Evolutionary conservation across 2,329 filamentous ascomycete genomes (phyloP).

Genomic region (Pseudogymnoascus sp.): DNA sequence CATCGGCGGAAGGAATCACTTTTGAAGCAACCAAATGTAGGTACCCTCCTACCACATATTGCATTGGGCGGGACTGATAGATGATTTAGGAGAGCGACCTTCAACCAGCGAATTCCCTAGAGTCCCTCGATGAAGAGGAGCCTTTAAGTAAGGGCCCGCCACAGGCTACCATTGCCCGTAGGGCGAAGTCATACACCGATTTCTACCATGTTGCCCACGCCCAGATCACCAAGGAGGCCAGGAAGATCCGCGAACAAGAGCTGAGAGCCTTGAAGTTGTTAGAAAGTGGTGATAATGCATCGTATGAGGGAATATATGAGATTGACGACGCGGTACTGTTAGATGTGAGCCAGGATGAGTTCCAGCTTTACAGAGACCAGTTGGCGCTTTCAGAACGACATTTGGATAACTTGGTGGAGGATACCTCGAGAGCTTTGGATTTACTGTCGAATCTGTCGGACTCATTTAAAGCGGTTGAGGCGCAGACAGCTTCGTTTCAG

Average conservation of each 20-base stretch:
- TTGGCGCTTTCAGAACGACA: constrained; percentile 74
- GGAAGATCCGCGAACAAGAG: constrained; percentile 18
- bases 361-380: constrained; percentile 76
- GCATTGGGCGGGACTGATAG: constrained; percentile 31
- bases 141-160: constrained; percentile 54
- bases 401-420: constrained; percentile 68
- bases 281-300: constrained; percentile 41
- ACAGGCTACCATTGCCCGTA: constrained; percentile 54
- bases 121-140: constrained; percentile 51
- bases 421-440: constrained; percentile 68
- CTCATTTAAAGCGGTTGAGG: constrained; percentile 81
- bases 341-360: constrained; percentile 77
- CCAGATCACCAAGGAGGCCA: constrained; percentile 46
- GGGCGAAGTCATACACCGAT: constrained; percentile 72
- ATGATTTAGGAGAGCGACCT: constrained; percentile 45
- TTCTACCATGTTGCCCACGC: constrained; percentile 60
- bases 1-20: constrained; percentile 65
- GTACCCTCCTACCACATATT: constrained; percentile 29
- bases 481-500: constrained; percentile 88
- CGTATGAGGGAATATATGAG: constrained; percentile 53
- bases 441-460: constrained; percentile 72
- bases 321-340: constrained; percentile 60
- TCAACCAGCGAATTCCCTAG: constrained; percentile 48
- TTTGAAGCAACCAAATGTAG: constrained; percentile 58
- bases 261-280: constrained; percentile 19